Conservation (phyloP, 257 asterid species). For the Ilex asprella region DNA sequence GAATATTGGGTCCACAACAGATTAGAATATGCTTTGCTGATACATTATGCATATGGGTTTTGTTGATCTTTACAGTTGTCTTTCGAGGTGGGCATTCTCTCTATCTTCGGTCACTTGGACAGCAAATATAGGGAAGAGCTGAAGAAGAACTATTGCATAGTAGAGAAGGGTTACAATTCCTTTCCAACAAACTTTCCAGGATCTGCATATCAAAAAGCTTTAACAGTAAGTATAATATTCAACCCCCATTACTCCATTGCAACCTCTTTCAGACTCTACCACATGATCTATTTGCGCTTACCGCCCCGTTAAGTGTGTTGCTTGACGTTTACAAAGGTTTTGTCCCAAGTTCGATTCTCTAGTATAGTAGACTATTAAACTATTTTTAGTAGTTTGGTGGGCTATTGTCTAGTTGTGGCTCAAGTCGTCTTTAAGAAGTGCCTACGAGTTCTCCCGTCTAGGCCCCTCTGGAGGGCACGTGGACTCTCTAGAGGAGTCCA, state of each 20-base stretch:
- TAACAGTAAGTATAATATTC: constrained; percentile 31
- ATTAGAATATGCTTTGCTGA: neutral
- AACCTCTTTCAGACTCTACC: neutral
- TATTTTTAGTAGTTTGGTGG: no score
- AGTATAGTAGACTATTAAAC: no score
- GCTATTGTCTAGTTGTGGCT: no score
- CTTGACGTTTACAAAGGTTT: neutral
- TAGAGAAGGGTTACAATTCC: constrained; percentile 85
- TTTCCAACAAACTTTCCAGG: constrained; percentile 80
- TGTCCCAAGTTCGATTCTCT: no score
- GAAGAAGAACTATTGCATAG: constrained; percentile 49
- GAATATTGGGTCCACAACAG: constrained; percentile 2
- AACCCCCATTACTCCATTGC: neutral
- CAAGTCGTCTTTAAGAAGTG: no score
- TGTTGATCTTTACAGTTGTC: constrained; percentile 31
- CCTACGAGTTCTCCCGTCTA: no score
- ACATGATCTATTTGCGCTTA: neutral
- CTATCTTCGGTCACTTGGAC: constrained; percentile 66
- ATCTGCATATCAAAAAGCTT: constrained; percentile 64
- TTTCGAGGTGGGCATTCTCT: constrained; percentile 76
- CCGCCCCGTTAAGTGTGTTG: neutral
- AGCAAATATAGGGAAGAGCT: constrained; percentile 42
- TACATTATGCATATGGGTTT: neutral
- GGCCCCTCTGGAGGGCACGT: no score
- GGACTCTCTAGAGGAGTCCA: no score